These are phyloP conservation scores for Salix udensis DNA, from an alignment of 345 rosid genomes.

Conservation along the genomic window DNA sequence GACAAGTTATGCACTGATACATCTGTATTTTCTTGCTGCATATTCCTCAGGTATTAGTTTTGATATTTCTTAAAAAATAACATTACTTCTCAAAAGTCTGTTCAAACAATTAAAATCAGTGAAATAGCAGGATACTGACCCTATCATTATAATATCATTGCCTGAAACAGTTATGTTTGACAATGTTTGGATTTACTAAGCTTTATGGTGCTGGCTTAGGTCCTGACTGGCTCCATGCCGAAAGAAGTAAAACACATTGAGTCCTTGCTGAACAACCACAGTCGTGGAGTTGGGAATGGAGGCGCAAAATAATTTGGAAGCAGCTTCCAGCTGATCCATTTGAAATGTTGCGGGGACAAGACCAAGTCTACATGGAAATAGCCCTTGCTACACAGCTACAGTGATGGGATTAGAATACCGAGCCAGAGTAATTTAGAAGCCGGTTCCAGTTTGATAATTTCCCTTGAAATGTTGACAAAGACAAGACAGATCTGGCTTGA, in stretches of 20 bases:
- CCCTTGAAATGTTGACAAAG: neutral
- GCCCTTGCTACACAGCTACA: neutral
- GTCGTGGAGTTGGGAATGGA: conserved; percentile 20
- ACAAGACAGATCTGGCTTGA: neutral
- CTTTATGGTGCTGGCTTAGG: conserved; percentile 34
- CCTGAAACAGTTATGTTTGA: neutral
- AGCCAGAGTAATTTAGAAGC: neutral
- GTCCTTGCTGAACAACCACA: conserved; percentile 58
- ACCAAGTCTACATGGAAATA: neutral
- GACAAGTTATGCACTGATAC: too few species aligned
- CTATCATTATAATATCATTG: neutral
- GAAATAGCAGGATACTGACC: neutral
- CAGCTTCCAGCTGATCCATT: conserved; percentile 16
- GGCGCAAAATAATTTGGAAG: conserved; percentile 13
- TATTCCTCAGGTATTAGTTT: neutral
- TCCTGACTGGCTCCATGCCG: conserved; percentile 93
- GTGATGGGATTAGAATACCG: neutral
- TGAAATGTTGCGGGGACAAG: neutral
- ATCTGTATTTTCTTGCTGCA: neutral
- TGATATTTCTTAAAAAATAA: neutral
- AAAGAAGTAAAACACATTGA: conserved; percentile 82
- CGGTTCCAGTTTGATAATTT: neutral
- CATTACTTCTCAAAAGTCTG: neutral
- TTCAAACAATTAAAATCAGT: neutral
- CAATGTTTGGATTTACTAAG: neutral